Evolutionary conservation across 345 rosid genomes (phyloP).

Genomic region (Hibiscus trionum): DNA sequence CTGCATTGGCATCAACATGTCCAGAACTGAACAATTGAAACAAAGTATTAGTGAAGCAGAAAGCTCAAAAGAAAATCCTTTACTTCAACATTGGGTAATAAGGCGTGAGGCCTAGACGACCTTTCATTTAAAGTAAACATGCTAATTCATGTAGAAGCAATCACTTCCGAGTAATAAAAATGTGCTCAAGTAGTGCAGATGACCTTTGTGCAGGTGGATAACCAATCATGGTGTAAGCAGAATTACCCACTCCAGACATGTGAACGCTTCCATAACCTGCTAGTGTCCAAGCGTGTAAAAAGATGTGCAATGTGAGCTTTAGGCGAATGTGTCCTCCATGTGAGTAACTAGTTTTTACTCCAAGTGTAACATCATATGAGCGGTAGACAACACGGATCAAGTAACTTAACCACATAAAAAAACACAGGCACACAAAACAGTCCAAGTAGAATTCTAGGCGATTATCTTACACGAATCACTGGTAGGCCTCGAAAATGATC

Average conservation of each 20-base stretch:
- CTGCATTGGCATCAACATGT: slow-evolving; percentile 37
- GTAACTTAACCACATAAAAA: not conserved
- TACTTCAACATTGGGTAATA: slow-evolving; percentile 21
- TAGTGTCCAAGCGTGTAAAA: slow-evolving; percentile 93
- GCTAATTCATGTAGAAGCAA: slow-evolving; percentile 30
- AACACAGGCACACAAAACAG: slow-evolving; percentile 11
- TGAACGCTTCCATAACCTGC: slow-evolving; percentile 95
- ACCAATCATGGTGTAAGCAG: slow-evolving; percentile 83
- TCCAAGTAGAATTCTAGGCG: slow-evolving; percentile 3
- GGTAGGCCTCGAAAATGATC: slow-evolving; percentile 27
- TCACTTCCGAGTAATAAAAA: slow-evolving; percentile 33
- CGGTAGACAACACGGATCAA: slow-evolving; percentile 20
- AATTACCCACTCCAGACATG: slow-evolving; percentile 81
- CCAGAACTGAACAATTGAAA: slow-evolving; percentile 40
- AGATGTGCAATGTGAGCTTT: slow-evolving; percentile 87
- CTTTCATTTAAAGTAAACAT: slow-evolving; percentile 28
- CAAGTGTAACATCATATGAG: slow-evolving; percentile 25
- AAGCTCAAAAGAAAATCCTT: slow-evolving; percentile 17
- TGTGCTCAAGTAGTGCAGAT: slow-evolving; percentile 82
- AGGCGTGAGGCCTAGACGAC: slow-evolving; percentile 34
- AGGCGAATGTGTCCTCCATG: slow-evolving; percentile 47
- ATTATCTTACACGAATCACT: slow-evolving; percentile 50
- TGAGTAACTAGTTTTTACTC: slow-evolving; percentile 32
- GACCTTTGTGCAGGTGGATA: slow-evolving; percentile 95
- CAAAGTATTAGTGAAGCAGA: not conserved